phyloP scores from a whole-genome alignment of 192 early-diverging fungal species.

The Chytriomyces sp. region DNA sequence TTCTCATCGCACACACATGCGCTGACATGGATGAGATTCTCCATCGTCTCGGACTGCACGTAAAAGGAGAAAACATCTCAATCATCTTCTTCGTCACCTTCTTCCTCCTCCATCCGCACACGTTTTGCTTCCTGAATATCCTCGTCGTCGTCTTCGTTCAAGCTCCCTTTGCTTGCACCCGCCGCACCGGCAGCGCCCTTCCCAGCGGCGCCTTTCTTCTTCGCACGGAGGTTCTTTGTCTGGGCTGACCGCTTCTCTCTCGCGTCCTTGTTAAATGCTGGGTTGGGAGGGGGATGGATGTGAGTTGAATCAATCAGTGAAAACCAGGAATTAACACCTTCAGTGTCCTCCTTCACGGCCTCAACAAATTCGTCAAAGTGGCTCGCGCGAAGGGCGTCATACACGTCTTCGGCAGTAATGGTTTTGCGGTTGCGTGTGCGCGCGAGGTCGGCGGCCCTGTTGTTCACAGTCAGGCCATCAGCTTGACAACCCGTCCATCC shows the following conservation, averaged over 20 bases:
- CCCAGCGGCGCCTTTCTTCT: conserved; percentile 1
- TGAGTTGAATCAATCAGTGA: not conserved
- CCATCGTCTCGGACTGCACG: no score
- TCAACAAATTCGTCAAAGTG: conserved; percentile 15
- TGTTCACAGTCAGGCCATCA: not conserved
- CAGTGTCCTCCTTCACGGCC: not conserved
- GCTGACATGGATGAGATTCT: no score
- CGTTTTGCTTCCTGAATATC: not conserved
- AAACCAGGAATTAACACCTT: not conserved
- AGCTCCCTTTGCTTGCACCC: not conserved
- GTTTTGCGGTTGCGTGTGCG: conserved; percentile 8
- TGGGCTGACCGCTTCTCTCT: conserved; percentile 11
- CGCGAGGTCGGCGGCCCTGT: conserved; percentile 10
- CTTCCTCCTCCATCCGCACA: not conserved
- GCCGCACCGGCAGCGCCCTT: not conserved
- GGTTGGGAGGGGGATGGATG: not conserved
- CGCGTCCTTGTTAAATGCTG: conserved; percentile 17
- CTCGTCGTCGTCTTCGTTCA: not conserved
- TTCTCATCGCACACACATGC: no score
- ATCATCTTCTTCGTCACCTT: not conserved
- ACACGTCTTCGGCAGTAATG: conserved; percentile 19
- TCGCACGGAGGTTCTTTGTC: conserved; percentile 7
- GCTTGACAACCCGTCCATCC: not conserved
- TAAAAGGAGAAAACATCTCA: not conserved
- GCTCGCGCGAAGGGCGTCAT: not conserved